Evolutionary conservation across 176 grass and related monocot genomes (phyloP).

Genomic region (Melocanna baccifera): DNA sequence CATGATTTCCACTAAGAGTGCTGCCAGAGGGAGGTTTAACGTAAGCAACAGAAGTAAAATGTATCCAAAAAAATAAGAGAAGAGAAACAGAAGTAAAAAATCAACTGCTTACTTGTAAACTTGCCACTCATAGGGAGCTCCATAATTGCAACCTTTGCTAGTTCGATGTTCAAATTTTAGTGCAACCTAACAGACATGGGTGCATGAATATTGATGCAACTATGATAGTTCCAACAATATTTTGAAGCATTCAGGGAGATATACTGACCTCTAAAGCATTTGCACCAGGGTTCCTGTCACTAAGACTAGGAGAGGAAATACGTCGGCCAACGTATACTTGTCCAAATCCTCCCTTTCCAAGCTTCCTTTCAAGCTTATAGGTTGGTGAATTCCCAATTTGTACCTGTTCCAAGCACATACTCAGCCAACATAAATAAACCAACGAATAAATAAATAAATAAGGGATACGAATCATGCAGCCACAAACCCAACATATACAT

Average conservation of each 20-base stretch:
- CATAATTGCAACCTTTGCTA: conserved; percentile 89
- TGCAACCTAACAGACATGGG: conserved; percentile 62
- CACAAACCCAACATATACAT: neutral
- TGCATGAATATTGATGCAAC: conserved; percentile 12
- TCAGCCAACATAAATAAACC: neutral
- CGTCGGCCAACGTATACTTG: conserved; percentile 85
- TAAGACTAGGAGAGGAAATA: conserved; percentile 50
- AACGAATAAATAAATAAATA: neutral
- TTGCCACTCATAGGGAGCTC: conserved; percentile 96
- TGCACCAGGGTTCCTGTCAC: conserved; percentile 55
- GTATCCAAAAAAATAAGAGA: conserved; percentile 6
- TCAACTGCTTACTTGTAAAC: conserved; percentile 74
- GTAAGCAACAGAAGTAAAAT: conserved; percentile 19
- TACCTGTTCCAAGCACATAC: conserved; percentile 51
- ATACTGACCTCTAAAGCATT: conserved; percentile 75
- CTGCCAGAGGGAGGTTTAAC: conserved; percentile 43
- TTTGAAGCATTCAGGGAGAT: conserved; percentile 26
- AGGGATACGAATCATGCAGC: neutral
- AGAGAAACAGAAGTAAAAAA: neutral
- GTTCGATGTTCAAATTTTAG: conserved; percentile 92
- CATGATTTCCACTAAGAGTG: conserved; percentile 92
- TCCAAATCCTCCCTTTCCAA: conserved; percentile 97
- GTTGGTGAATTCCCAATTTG: conserved; percentile 75
- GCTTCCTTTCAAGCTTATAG: conserved; percentile 87
- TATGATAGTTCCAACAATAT: neutral